phyloP scores from a whole-genome alignment of 2,329 filamentous ascomycete species.

The Xylariales sp. region DNA sequence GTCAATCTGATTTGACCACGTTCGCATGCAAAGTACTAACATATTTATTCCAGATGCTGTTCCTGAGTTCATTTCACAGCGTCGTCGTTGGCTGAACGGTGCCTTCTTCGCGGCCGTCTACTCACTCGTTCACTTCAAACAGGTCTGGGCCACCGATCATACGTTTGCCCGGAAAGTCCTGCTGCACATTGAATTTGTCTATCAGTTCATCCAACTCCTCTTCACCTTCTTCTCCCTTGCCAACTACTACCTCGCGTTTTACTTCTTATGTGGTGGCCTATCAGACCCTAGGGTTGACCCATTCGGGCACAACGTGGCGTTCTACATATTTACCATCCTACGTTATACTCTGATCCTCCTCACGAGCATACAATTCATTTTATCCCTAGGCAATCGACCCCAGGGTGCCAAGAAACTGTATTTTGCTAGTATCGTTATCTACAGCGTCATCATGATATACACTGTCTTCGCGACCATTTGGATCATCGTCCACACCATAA shows the following conservation, averaged over 20 bases:
- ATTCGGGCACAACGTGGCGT: slow-evolving; percentile 87
- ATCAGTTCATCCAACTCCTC: slow-evolving; percentile 90
- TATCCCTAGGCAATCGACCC: slow-evolving; percentile 94
- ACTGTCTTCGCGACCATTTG: slow-evolving; percentile 90
- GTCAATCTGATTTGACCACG: slow-evolving; percentile 46
- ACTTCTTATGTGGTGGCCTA: slow-evolving; percentile 94
- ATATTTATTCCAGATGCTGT: slow-evolving; percentile 74
- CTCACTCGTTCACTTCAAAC: slow-evolving; percentile 92
- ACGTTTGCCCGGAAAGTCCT: slow-evolving; percentile 88
- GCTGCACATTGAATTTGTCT: slow-evolving; percentile 93
- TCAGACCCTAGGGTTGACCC: slow-evolving; percentile 84
- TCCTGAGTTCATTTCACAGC: slow-evolving; percentile 96
- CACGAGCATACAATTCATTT: slow-evolving; percentile 94
- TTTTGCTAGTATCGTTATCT: slow-evolving; percentile 87
- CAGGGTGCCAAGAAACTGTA: slow-evolving; percentile 96
- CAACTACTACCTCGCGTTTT: slow-evolving; percentile 99
- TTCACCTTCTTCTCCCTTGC: slow-evolving; percentile 99
- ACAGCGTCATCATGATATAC: slow-evolving; percentile 94
- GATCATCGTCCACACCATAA: slow-evolving; percentile 83
- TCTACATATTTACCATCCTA: slow-evolving; percentile 86
- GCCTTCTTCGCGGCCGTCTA: slow-evolving; percentile 99
- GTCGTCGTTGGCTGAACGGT: slow-evolving; percentile 96
- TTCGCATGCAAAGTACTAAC: slow-evolving; percentile 47
- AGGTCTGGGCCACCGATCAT: slow-evolving; percentile 94
- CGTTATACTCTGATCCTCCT: slow-evolving; percentile 87